phyloP scores from a whole-genome alignment of 2,329 filamentous ascomycete genomes.

The Clarireedia homoeocarpa region DNA sequence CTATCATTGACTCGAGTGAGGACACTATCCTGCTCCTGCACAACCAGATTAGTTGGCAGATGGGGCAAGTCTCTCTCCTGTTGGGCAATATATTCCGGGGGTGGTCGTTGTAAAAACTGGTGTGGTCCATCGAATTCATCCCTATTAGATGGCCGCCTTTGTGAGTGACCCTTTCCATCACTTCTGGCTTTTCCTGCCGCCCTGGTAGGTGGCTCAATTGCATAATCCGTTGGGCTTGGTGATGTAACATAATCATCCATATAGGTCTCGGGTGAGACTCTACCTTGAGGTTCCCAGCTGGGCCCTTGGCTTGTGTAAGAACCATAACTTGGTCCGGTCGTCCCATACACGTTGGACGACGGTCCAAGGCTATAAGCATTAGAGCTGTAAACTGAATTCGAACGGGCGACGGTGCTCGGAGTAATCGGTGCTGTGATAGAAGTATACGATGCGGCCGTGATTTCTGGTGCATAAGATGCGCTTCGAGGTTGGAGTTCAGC shows the following conservation, averaged over 20 bases:
- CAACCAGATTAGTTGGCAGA: slow-evolving; percentile 73
- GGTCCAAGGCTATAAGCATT: slow-evolving; percentile 25
- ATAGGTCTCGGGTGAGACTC: slow-evolving; percentile 28
- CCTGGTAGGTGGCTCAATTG: slow-evolving; percentile 42
- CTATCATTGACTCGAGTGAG: slow-evolving; percentile 76
- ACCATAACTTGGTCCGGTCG: slow-evolving; percentile 25
- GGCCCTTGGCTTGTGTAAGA: slow-evolving; percentile 24
- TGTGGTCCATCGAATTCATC: slow-evolving; percentile 88
- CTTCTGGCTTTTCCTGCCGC: slow-evolving; percentile 39
- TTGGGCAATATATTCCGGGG: slow-evolving; percentile 62
- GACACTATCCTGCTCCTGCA: slow-evolving; percentile 78
- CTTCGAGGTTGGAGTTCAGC: slow-evolving; percentile 26
- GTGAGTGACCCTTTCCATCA: slow-evolving; percentile 37
- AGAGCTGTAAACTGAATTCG: slow-evolving; percentile 25
- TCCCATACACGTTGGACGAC: slow-evolving; percentile 25
- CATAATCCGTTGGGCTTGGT: slow-evolving; percentile 53
- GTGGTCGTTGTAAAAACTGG: slow-evolving; percentile 68
- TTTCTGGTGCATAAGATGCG: slow-evolving; percentile 21
- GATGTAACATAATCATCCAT: slow-evolving; percentile 41
- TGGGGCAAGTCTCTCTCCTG: slow-evolving; percentile 76
- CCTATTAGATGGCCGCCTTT: slow-evolving; percentile 66
- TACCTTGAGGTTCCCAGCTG: slow-evolving; percentile 28
- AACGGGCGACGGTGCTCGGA: slow-evolving; percentile 18
- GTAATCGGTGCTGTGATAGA: slow-evolving; percentile 17
- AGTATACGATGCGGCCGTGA: slow-evolving; percentile 23